These are phyloP conservation scores for Cornus florida DNA, from an alignment of 148 eudicot species.

Conservation along the genomic window DNA sequence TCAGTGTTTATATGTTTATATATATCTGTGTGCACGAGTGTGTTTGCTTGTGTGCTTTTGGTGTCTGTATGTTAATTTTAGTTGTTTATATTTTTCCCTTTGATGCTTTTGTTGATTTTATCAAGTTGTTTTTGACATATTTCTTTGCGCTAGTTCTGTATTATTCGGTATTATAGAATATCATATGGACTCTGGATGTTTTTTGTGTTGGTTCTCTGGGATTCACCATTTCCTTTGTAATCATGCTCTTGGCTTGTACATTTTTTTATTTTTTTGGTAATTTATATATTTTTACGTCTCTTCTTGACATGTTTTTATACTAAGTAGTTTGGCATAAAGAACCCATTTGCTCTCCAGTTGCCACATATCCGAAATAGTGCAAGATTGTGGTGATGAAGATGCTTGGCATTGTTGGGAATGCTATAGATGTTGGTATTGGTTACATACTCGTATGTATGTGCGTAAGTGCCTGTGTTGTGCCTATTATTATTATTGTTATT, in stretches of 20 bases:
- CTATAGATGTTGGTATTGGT: too few species aligned
- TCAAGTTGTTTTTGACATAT: background rate
- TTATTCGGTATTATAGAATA: background rate
- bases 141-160: background rate
- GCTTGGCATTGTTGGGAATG: too few species aligned
- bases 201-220: background rate
- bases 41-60: too few species aligned
- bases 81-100: background rate
- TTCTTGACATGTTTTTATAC: slow-evolving; percentile 18
- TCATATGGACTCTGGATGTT: background rate
- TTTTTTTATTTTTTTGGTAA: slow-evolving; percentile 4
- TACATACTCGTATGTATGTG: background rate
- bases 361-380: too few species aligned
- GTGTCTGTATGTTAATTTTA: too few species aligned
- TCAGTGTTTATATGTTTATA: background rate
- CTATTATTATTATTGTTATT: too few species aligned
- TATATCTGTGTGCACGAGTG: too few species aligned
- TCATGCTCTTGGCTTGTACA: background rate
- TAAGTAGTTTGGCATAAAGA: slow-evolving; percentile 87
- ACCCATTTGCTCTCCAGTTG: background rate
- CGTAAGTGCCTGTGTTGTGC: background rate
- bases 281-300: slow-evolving; percentile 2
- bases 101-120: background rate
- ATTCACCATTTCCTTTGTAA: slow-evolving; percentile 6
- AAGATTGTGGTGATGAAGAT: too few species aligned